These are phyloP conservation scores for Camellia granthamiana DNA, from an alignment of 148 eudicot species.

Conservation along the genomic window DNA sequence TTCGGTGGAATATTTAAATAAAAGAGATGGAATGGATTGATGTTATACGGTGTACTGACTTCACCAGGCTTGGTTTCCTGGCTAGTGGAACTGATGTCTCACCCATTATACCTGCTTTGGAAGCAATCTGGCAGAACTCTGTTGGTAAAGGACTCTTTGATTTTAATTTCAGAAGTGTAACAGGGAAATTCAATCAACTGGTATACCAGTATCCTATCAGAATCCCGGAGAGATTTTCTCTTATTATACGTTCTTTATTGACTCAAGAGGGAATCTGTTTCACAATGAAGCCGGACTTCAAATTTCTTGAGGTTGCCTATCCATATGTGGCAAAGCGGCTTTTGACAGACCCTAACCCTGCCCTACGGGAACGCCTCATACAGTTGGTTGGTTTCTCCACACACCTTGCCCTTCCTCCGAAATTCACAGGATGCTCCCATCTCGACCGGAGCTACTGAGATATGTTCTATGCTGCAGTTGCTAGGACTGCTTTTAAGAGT, in stretches of 20 bases:
- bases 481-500: too few relatives aligned
- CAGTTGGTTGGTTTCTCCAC: too few relatives aligned
- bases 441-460: too few relatives aligned
- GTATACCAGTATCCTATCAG: constrained; percentile 97
- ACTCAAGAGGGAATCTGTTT: constrained; percentile 99
- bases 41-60: too few relatives aligned
- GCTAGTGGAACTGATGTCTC: constrained; percentile 94
- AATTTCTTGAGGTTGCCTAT: constrained; percentile 99
- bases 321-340: constrained; percentile 97
- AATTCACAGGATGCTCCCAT: too few relatives aligned
- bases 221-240: constrained; percentile 97
- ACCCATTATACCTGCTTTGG: constrained; percentile 92
- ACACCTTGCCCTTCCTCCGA: too few relatives aligned
- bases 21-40: too few relatives aligned
- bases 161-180: constrained; percentile 94
- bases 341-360: constrained; percentile 95
- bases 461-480: too few relatives aligned
- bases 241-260: constrained; percentile 92
- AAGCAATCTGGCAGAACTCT: constrained; percentile 98
- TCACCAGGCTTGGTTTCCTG: constrained; percentile 95
- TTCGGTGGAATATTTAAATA: too few relatives aligned
- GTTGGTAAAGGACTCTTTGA: constrained; percentile 88
- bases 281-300: constrained; percentile 83
- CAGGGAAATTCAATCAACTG: constrained; percentile 96
- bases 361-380: constrained; percentile 91